Percentiles rank a stretch among this genome's conserved stretches.
Conservation (phyloP, 2,329 filamentous ascomycete genomes). For the Colletotrichum salicis region DNA sequence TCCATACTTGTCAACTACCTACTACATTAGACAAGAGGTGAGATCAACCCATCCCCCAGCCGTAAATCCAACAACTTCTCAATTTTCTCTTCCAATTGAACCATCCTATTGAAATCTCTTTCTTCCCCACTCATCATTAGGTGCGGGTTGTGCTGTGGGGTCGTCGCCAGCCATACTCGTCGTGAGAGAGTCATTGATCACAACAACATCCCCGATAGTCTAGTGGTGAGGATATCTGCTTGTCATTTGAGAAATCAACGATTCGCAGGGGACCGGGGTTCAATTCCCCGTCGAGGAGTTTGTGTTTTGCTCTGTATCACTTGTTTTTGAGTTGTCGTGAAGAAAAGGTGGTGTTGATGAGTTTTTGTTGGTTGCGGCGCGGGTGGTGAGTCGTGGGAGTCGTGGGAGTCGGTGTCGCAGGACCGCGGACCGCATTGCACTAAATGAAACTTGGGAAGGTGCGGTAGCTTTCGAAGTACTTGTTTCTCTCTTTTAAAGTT, state of each 20-base stretch:
- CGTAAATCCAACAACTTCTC: neutral
- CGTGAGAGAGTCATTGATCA: accelerated
- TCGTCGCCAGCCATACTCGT: neutral
- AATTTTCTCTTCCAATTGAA: neutral
- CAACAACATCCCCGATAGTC: neutral
- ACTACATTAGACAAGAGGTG: neutral
- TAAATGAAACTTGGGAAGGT: neutral
- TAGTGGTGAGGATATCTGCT: neutral
- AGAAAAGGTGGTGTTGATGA: neutral
- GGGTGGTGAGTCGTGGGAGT: neutral
- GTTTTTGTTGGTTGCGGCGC: neutral
- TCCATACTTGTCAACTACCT: neutral
- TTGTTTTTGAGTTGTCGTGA: neutral
- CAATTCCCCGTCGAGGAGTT: neutral
- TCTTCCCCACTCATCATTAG: neutral
- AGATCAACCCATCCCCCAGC: neutral
- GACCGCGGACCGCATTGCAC: too few relatives aligned
- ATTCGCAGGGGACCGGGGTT: neutral
- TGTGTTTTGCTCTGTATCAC: neutral
- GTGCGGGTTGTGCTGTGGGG: neutral
- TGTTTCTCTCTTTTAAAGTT: too few relatives aligned
- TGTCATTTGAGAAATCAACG: too few relatives aligned
- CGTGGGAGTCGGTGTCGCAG: neutral
- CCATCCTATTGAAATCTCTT: neutral
- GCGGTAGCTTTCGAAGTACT: neutral